phyloP scores from a whole-genome alignment of 306 rosid species.

The Benincasa hispida region DNA sequence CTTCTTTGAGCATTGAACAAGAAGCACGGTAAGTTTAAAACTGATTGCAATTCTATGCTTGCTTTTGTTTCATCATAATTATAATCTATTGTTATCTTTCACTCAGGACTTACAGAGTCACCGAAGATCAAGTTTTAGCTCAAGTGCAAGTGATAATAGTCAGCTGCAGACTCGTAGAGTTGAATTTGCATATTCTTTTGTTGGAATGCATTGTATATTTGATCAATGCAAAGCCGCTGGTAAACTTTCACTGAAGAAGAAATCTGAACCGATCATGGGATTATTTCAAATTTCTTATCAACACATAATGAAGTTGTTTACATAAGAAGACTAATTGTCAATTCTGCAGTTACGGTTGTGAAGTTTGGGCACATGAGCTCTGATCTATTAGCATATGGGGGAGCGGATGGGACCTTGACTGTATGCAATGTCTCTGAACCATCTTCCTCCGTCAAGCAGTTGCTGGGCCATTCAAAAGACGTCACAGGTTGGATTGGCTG shows the following conservation, averaged over 20 bases:
- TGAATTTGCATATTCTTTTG: slow-evolving; percentile 85
- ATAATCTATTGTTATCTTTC: background rate
- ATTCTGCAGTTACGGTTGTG: slow-evolving; percentile 68
- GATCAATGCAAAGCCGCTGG: slow-evolving; percentile 91
- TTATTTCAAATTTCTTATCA: background rate
- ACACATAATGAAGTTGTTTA: slow-evolving; percentile 6
- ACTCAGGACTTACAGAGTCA: slow-evolving; percentile 53
- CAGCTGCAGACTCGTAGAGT: slow-evolving; percentile 34
- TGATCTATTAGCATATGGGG: slow-evolving; percentile 93
- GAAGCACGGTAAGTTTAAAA: background rate
- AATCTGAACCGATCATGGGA: background rate
- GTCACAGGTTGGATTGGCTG: slow-evolving; percentile 82
- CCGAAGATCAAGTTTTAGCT: slow-evolving; percentile 66
- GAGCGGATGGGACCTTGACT: slow-evolving; percentile 89
- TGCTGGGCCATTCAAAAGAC: slow-evolving; percentile 83
- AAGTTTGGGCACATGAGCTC: slow-evolving; percentile 98
- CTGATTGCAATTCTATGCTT: background rate
- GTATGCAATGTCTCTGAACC: slow-evolving; percentile 80
- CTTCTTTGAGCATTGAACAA: background rate
- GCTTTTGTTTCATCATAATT: background rate
- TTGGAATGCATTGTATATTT: slow-evolving; percentile 95
- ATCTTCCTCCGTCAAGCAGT: slow-evolving; percentile 59
- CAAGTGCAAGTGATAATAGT: slow-evolving; percentile 59
- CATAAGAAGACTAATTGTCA: slow-evolving; percentile 16
- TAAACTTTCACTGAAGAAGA: slow-evolving; percentile 17